Evolutionary conservation across 306 rosid species (phyloP).

Genomic region (Senna tora): DNA sequence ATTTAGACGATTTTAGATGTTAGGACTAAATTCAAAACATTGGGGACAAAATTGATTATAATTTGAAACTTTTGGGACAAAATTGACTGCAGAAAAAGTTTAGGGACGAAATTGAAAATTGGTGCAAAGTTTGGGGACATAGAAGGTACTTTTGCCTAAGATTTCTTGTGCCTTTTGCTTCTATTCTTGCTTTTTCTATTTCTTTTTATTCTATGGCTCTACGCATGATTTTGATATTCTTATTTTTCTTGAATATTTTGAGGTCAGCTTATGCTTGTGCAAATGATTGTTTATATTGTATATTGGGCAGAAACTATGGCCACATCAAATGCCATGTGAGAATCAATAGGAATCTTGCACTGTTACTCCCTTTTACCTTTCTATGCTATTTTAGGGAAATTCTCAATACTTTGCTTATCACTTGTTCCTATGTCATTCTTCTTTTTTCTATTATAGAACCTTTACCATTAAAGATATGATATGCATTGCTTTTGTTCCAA

Average conservation of each 20-base stretch:
- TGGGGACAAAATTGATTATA: no score
- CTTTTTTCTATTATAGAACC: not conserved
- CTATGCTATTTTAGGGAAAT: not conserved
- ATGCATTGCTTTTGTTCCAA: not conserved
- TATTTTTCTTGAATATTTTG: not conserved
- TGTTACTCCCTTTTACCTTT: not conserved
- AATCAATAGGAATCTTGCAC: not conserved
- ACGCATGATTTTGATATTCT: conserved; percentile 7
- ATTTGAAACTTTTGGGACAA: no score
- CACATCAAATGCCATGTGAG: not conserved
- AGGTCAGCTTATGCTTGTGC: not conserved
- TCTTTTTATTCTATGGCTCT: conserved; percentile 32
- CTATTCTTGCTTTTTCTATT: not conserved
- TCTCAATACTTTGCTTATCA: not conserved
- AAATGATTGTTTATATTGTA: not conserved
- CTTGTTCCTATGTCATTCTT: not conserved
- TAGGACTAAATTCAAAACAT: no score
- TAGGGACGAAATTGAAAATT: no score
- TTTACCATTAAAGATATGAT: not conserved
- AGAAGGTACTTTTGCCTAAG: no score
- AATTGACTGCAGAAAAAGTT: no score
- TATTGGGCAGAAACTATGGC: not conserved
- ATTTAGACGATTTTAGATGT: no score
- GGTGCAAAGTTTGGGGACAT: no score
- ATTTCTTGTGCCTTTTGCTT: conserved; percentile 31